These are phyloP conservation scores for Pythium biforme DNA, from an alignment of 352 stramenopile genomes.

Conservation along the genomic window DNA sequence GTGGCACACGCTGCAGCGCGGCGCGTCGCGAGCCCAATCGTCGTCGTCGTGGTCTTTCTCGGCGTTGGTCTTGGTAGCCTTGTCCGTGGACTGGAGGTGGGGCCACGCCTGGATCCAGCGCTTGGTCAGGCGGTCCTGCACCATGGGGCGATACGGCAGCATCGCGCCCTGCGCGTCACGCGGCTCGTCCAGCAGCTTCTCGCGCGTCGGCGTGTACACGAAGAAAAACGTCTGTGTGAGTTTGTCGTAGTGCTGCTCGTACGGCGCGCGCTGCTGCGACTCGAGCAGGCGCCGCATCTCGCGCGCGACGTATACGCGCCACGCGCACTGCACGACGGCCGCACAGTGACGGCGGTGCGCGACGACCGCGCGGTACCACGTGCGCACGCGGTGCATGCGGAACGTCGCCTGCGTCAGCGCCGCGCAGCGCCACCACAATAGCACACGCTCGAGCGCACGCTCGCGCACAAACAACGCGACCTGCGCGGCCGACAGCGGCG, in stretches of 20 bases:
- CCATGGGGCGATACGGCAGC: slow-evolving; percentile 62
- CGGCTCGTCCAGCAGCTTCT: slow-evolving; percentile 61
- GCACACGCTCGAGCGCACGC: slow-evolving; percentile 50
- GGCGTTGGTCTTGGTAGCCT: neutral
- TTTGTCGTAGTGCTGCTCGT: slow-evolving; percentile 66
- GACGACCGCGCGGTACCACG: slow-evolving; percentile 51
- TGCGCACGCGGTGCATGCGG: slow-evolving; percentile 54
- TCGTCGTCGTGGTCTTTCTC: neutral
- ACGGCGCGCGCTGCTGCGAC: slow-evolving; percentile 64
- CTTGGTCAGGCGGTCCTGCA: slow-evolving; percentile 70
- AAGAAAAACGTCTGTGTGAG: slow-evolving; percentile 57
- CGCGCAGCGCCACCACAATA: slow-evolving; percentile 50
- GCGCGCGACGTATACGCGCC: slow-evolving; percentile 38
- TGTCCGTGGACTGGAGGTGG: slow-evolving; percentile 31
- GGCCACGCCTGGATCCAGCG: slow-evolving; percentile 75
- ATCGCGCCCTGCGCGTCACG: slow-evolving; percentile 47
- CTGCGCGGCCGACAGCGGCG: slow-evolving; percentile 53
- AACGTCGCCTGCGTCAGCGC: slow-evolving; percentile 50
- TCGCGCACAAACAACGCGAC: slow-evolving; percentile 68
- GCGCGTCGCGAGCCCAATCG: slow-evolving; percentile 11
- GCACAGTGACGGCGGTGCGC: slow-evolving; percentile 35
- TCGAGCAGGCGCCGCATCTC: slow-evolving; percentile 39
- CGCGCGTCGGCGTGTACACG: slow-evolving; percentile 62
- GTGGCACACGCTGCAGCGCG: slow-evolving; percentile 53
- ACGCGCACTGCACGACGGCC: slow-evolving; percentile 57